Percentiles rank a stretch among this genome's conserved stretches.
Evolutionary conservation across 2,329 filamentous ascomycete genomes (phyloP).

Genomic region (Kalaharituber pfeilii): DNA sequence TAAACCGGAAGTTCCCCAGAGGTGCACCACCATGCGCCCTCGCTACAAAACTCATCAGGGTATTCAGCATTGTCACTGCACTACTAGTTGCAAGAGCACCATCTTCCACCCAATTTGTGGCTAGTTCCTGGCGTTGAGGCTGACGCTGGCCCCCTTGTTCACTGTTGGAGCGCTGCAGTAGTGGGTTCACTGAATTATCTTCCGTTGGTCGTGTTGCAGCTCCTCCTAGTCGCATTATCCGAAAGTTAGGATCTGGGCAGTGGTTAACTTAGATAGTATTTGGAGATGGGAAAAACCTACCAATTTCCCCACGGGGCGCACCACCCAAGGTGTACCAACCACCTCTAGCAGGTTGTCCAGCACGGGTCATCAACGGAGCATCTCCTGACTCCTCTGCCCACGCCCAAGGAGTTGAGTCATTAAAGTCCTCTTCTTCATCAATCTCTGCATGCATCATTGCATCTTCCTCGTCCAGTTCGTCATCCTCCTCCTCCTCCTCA

Average conservation of each 20-base stretch:
- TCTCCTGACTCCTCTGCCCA: conserved; percentile 22
- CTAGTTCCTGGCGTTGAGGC: conserved; percentile 13
- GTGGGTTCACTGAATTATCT: conserved; percentile 18
- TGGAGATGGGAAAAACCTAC: not conserved
- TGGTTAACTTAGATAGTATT: not conserved
- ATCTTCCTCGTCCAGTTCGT: conserved; percentile 37
- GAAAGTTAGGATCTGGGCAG: not conserved
- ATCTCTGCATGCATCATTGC: conserved; percentile 37
- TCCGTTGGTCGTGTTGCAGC: conserved; percentile 11
- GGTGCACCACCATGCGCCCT: not conserved
- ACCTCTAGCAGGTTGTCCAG: conserved; percentile 21
- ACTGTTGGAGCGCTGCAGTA: conserved; percentile 14
- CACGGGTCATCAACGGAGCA: conserved; percentile 22
- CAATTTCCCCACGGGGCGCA: not conserved
- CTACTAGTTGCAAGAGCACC: conserved; percentile 16
- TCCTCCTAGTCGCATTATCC: conserved; percentile 7
- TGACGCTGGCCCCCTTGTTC: conserved; percentile 14
- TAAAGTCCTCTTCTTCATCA: conserved; percentile 28
- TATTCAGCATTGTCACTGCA: conserved; percentile 18
- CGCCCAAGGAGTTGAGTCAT: conserved; percentile 21
- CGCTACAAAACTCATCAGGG: conserved; percentile 18
- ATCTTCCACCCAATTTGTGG: conserved; percentile 18
- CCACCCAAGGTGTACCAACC: conserved; percentile 24
- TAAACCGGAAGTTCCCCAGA: not conserved
- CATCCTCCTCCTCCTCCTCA: conserved; percentile 29